phyloP scores from a whole-genome alignment of 345 rosid species.

The Brassica carinata region DNA sequence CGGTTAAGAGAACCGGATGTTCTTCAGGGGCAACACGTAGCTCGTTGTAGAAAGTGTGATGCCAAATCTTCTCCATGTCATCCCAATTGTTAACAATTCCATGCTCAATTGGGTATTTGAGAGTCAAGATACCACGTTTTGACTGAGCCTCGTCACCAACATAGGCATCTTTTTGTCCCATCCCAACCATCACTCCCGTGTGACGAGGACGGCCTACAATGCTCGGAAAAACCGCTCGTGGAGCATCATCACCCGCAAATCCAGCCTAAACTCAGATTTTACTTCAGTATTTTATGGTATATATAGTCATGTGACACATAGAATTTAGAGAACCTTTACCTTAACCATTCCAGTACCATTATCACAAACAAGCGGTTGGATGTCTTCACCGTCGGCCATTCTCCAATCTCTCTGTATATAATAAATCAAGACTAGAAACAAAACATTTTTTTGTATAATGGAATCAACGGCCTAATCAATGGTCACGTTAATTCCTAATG shows the following conservation, averaged over 20 bases:
- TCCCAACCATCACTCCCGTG: conserved; percentile 73
- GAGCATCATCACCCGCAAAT: conserved; percentile 74
- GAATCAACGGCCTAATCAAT: background rate
- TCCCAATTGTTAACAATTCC: conserved; percentile 85
- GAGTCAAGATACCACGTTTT: conserved; percentile 70
- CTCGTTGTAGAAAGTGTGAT: conserved; percentile 76
- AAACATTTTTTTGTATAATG: background rate
- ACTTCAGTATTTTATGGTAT: background rate
- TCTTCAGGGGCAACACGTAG: conserved; percentile 82
- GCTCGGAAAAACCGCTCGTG: conserved; percentile 73
- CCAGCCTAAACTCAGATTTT: conserved; percentile 49
- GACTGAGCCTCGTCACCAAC: conserved; percentile 82
- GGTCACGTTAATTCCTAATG: background rate
- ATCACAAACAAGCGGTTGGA: conserved; percentile 37
- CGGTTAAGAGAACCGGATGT: conserved; percentile 75
- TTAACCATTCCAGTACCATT: conserved; percentile 41
- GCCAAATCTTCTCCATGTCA: conserved; percentile 78
- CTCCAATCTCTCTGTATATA: conserved; percentile 5
- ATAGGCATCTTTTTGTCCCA: conserved; percentile 74
- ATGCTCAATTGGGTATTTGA: conserved; percentile 79
- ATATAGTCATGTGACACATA: background rate
- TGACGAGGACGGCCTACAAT: conserved; percentile 70
- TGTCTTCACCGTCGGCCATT: conserved; percentile 34
- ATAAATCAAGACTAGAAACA: conserved; percentile 7
- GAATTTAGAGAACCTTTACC: conserved; percentile 21